Conservation (phyloP, 495 filamentous ascomycete species). For the Durotheca rogersii region DNA sequence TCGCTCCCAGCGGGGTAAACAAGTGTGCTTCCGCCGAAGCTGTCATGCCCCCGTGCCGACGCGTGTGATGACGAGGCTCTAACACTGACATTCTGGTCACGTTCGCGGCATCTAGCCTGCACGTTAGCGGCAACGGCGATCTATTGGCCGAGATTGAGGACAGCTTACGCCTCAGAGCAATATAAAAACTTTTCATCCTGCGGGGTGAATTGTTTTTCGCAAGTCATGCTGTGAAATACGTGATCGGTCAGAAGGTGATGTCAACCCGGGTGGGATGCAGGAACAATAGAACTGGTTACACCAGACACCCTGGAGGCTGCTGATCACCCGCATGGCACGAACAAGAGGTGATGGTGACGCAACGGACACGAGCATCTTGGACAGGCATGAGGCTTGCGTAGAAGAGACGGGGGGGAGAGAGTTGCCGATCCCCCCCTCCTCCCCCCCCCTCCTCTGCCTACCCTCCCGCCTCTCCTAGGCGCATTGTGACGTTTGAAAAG, state of each 20-base stretch:
- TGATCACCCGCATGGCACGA: slow-evolving; percentile 39
- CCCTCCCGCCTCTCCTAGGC: no score
- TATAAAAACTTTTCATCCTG: slow-evolving; percentile 47
- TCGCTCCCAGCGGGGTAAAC: slow-evolving; percentile 38
- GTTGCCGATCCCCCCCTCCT: slow-evolving; percentile 26
- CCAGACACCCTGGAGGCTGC: slow-evolving; percentile 39
- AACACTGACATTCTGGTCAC: slow-evolving; percentile 41
- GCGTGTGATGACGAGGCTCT: slow-evolving; percentile 31
- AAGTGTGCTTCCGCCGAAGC: slow-evolving; percentile 36
- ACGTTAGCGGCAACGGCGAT: slow-evolving; percentile 14
- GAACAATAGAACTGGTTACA: slow-evolving; percentile 39
- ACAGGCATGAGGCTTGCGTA: slow-evolving; percentile 33
- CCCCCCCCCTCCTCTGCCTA: no score
- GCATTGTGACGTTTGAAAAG: slow-evolving; percentile 23
- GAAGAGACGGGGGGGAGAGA: slow-evolving; percentile 18
- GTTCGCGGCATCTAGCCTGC: slow-evolving; percentile 44
- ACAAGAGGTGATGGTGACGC: slow-evolving; percentile 47
- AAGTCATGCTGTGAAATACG: slow-evolving; percentile 47
- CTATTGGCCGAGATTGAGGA: slow-evolving; percentile 28
- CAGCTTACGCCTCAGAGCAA: slow-evolving; percentile 51
- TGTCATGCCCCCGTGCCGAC: slow-evolving; percentile 26
- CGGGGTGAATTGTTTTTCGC: slow-evolving; percentile 52
- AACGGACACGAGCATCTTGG: slow-evolving; percentile 34
- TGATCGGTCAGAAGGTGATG: slow-evolving; percentile 28
- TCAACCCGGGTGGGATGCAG: slow-evolving; percentile 39